Conservation (phyloP, 2,329 filamentous ascomycete genomes). For the Ophiostoma perfectum region DNA sequence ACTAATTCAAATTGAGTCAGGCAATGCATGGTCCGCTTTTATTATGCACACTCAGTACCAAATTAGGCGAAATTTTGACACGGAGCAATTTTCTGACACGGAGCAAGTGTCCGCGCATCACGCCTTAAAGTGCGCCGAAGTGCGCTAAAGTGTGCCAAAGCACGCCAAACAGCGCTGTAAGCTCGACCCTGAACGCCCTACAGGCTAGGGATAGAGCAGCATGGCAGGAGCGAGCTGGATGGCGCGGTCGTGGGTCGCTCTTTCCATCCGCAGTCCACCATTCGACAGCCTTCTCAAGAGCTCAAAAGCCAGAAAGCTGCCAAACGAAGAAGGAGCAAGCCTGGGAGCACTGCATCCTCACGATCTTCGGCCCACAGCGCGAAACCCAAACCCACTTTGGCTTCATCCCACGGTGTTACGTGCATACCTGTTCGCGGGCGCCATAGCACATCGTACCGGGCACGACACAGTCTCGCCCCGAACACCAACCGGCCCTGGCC, state of each 20-base stretch:
- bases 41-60: too few species aligned
- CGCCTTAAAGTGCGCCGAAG: too few species aligned
- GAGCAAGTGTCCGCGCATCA: too few species aligned
- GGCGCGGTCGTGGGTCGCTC: background rate
- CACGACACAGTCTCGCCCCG: slow-evolving; percentile 2
- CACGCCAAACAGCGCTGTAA: background rate
- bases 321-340: background rate
- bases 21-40: too few species aligned
- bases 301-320: background rate
- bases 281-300: background rate
- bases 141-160: background rate
- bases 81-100: too few species aligned
- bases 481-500: background rate
- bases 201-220: background rate
- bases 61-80: too few species aligned
- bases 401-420: background rate
- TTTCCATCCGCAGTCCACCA: background rate
- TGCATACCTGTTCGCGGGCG: background rate
- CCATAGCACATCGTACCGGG: background rate
- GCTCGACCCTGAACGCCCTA: too few species aligned
- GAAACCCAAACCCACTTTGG: background rate
- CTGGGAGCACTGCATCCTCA: background rate
- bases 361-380: slow-evolving; percentile 4
- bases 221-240: background rate
- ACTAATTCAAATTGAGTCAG: too few species aligned